phyloP scores from a whole-genome alignment of 1,139 yeast genomes.

The Saccharomyces hybrid region DNA sequence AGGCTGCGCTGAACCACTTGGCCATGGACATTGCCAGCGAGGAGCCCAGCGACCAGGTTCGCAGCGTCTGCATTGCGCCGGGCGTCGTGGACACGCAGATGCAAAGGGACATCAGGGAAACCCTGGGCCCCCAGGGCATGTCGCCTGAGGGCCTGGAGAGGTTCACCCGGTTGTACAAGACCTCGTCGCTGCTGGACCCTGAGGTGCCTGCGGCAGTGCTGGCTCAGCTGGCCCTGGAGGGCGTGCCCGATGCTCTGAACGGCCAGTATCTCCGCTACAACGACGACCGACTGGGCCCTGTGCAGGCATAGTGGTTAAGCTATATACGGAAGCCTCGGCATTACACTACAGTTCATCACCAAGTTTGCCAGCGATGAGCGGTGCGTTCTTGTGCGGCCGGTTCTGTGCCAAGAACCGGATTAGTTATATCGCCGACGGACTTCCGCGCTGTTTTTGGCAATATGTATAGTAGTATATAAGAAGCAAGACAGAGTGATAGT shows the following conservation, averaged over 20 bases:
- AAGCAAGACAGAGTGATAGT: constrained; percentile 13
- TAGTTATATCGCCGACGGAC: background rate
- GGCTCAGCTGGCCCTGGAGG: constrained; percentile 55
- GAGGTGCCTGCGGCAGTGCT: constrained; percentile 62
- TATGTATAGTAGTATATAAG: no score
- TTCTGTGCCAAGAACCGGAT: constrained; percentile 1
- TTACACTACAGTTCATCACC: background rate
- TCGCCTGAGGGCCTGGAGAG: constrained; percentile 45
- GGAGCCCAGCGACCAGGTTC: constrained; percentile 39
- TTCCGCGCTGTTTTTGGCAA: constrained; percentile 35
- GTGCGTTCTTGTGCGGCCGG: background rate
- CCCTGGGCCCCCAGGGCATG: constrained; percentile 47
- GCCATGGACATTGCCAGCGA: constrained; percentile 62
- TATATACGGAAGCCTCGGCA: background rate
- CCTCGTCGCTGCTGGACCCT: constrained; percentile 53
- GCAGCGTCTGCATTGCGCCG: constrained; percentile 71
- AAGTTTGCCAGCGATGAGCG: background rate
- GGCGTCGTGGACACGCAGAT: constrained; percentile 87
- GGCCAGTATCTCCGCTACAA: constrained; percentile 61
- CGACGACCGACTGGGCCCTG: constrained; percentile 29
- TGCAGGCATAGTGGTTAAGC: background rate
- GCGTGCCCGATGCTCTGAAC: constrained; percentile 46
- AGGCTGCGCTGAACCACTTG: constrained; percentile 80
- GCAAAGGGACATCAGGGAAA: constrained; percentile 69
- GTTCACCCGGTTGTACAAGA: constrained; percentile 52